Evolutionary conservation across 2,329 filamentous ascomycete genomes (phyloP), one percentile per base, ranked within the genome.

Genomic region (Verticillium klebahnii): DNA sequence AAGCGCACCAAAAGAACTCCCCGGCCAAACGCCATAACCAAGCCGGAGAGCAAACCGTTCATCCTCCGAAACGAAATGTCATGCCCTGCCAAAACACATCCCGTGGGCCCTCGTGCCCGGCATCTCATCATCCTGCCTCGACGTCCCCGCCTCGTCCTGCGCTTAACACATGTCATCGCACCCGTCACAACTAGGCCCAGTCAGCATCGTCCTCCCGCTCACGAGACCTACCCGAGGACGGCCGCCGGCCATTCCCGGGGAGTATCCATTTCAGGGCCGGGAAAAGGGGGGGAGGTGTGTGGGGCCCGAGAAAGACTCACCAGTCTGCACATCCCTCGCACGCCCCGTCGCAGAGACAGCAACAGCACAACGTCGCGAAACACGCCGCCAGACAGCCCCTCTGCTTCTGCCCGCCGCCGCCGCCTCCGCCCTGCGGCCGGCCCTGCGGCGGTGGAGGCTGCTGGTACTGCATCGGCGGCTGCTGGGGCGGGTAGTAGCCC

Each of bases 331-430:
- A 83, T 66, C 77, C 79, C 67, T 83, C 81, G 70, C 80, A 83
- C 34, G 74, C 76, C 66, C 82, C 81, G 61, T 83, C 81, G 54
- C 76, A 73, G 60, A 79, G 76, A 65, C 79, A 83, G 71, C 81
- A 83, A 71, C 78, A 82, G 73, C 80, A 83, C 60, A 83, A 67
- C 17, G 76, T 73, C 9, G 80, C 80, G 56, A 83, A 71, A 73
- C 80, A 82, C 61, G 74, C 78, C 54, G 76, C 74, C 59, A 82
- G 68, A 67, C 80, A 83, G 66, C 59, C 59, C 23, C 45, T 32
- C 40, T 59, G 58, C 58, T 74, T 76, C 62, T 75, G 74, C 59
- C 75, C 71, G 61, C 75, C 74, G 58, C 74, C 67, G 2, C 45
- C 45, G 2, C 34, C 34, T 11, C 45, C 45, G 11, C 45, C 45